Percentiles rank a stretch among this genome's conserved stretches.
phyloP scores from a whole-genome alignment of 2,329 filamentous ascomycete species.

The Fusarium sp. region DNA sequence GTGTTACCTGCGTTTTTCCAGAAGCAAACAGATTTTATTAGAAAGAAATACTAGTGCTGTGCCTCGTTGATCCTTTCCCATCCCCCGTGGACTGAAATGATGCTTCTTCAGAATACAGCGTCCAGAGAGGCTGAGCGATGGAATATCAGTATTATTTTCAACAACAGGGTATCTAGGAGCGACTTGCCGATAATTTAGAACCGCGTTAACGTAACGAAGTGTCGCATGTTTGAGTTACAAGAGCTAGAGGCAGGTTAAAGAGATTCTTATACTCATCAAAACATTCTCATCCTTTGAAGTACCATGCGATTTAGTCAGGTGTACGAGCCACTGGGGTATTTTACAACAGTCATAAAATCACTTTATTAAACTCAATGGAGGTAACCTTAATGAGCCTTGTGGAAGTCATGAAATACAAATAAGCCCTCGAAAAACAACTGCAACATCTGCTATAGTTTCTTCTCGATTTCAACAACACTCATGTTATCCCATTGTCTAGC shows the following conservation, averaged over 20 bases:
- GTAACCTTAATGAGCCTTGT: not conserved
- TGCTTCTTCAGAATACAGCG: not conserved
- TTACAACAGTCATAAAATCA: not conserved
- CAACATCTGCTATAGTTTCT: too few relatives aligned
- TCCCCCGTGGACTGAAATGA: not conserved
- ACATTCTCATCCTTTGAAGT: not conserved
- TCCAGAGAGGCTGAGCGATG: not conserved
- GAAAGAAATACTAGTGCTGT: not conserved
- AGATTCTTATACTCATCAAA: not conserved
- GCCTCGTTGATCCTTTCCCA: too few relatives aligned
- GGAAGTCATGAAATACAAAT: too few relatives aligned
- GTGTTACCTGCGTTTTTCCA: not conserved
- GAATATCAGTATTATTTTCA: not conserved
- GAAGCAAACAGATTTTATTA: not conserved
- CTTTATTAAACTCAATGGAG: not conserved
- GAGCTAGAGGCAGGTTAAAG: too few relatives aligned
- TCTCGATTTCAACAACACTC: not conserved
- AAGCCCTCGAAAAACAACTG: too few relatives aligned
- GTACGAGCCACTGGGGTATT: not conserved
- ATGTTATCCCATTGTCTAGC: rapidly evolving
- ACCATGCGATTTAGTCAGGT: not conserved
- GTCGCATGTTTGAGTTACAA: rapidly evolving
- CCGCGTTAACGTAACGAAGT: too few relatives aligned
- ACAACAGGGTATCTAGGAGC: not conserved
- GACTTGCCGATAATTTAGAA: too few relatives aligned